Evolutionary conservation across 371 early-diverging fungal genomes (phyloP).

Genomic region (Thermomucor indicae-seudaticae): DNA sequence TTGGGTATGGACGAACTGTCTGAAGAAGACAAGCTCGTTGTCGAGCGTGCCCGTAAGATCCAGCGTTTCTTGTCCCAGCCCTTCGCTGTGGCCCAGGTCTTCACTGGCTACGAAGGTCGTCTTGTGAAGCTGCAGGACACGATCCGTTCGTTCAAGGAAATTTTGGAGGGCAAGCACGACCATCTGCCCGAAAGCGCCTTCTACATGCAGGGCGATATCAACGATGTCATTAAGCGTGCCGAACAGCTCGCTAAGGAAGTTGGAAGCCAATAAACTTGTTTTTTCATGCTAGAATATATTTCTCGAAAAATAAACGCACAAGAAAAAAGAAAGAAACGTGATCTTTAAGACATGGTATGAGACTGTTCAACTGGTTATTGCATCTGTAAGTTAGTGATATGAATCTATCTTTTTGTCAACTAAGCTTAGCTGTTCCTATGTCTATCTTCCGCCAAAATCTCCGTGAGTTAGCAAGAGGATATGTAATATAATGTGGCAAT

Average conservation of each 20-base stretch:
- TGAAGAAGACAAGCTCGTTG: constrained; percentile 94
- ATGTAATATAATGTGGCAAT: too few species aligned
- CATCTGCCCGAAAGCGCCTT: constrained; percentile 92
- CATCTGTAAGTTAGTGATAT: too few species aligned
- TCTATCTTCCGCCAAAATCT: too few species aligned
- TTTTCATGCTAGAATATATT: too few species aligned
- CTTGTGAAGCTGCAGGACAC: constrained; percentile 88
- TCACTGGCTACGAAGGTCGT: constrained; percentile 95
- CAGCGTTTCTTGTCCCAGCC: constrained; percentile 97
- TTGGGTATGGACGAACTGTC: constrained; percentile 95
- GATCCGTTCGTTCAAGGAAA: constrained; percentile 92
- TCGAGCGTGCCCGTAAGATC: constrained; percentile 90
- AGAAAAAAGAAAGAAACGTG: too few species aligned
- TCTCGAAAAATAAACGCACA: too few species aligned
- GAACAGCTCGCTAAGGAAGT: constrained; percentile 79
- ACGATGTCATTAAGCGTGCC: constrained; percentile 92
- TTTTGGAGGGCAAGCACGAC: constrained; percentile 93
- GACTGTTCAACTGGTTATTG: too few species aligned
- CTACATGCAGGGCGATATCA: constrained; percentile 97
- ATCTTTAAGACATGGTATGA: too few species aligned
- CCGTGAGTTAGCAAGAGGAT: too few species aligned
- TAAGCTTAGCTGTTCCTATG: too few species aligned
- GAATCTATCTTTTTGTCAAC: too few species aligned
- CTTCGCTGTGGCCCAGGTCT: constrained; percentile 91
- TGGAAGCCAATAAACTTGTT: constrained; percentile 48